These are phyloP conservation scores for Monosporozyma aerobia DNA, from an alignment of 805 yeast genomes.

Conservation along the genomic window DNA sequence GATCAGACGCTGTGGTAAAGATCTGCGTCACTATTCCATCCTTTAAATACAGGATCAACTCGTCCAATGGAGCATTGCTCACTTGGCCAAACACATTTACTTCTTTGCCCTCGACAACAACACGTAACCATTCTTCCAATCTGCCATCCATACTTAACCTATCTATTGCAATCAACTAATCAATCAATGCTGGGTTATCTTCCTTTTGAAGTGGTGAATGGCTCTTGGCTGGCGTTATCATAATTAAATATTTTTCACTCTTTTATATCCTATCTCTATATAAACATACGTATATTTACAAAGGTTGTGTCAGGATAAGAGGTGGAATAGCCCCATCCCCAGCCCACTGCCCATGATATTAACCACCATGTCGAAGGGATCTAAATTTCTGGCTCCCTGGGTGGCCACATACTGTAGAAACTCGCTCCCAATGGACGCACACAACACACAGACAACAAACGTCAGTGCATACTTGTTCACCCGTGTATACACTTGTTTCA, in stretches of 20 bases:
- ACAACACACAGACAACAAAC: slow-evolving; percentile 36
- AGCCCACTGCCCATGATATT: slow-evolving; percentile 26
- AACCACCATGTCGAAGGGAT: slow-evolving; percentile 36
- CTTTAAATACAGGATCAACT: neutral
- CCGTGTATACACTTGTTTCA: too few species aligned
- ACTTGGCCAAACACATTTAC: neutral
- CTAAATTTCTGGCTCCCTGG: slow-evolving; percentile 37
- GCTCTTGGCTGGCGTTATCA: neutral
- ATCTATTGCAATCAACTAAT: neutral
- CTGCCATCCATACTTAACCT: neutral
- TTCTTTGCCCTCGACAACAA: slow-evolving; percentile 11
- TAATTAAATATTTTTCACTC: neutral
- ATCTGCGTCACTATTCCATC: neutral
- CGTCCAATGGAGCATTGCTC: neutral
- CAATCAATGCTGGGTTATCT: neutral
- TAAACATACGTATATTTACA: neutral
- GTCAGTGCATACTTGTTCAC: slow-evolving; percentile 26
- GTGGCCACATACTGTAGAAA: slow-evolving; percentile 33
- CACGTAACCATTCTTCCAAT: slow-evolving; percentile 6
- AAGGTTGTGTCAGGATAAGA: neutral
- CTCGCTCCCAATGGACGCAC: slow-evolving; percentile 44
- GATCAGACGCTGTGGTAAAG: neutral
- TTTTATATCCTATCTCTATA: neutral
- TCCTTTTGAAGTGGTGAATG: neutral
- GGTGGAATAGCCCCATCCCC: slow-evolving; percentile 12